These are phyloP conservation scores for Obba rivulosa DNA, from an alignment of 768 basidiomycete genomes.

Conservation along the genomic window DNA sequence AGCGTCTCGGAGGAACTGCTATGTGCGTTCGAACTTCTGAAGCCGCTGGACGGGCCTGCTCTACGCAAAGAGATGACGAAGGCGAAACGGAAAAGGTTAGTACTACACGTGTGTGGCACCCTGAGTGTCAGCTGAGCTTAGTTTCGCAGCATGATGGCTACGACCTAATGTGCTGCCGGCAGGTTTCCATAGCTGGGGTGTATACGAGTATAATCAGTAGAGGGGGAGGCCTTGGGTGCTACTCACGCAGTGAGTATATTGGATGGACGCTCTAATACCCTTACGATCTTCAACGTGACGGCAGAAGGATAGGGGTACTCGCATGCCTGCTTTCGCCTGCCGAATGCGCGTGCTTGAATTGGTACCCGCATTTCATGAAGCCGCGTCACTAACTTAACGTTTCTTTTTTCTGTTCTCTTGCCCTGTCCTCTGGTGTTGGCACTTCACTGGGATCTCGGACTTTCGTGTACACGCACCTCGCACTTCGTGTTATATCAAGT, in stretches of 20 bases:
- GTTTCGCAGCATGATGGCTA: conserved; percentile 23
- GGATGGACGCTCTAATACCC: not conserved
- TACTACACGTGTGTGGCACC: conserved; percentile 3
- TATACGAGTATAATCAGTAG: conserved; percentile 20
- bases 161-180: conserved; percentile 16
- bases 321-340: too few relatives aligned
- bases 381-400: conserved; percentile 15
- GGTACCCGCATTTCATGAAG: too few relatives aligned
- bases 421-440: conserved; percentile 11
- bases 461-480: conserved; percentile 17
- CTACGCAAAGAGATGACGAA: conserved; percentile 98
- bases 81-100: conserved; percentile 93
- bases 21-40: conserved; percentile 96
- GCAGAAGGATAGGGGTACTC: too few relatives aligned
- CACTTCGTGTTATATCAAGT: conserved; percentile 9
- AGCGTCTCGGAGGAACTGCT: conserved; percentile 96
- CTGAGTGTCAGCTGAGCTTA: not conserved
- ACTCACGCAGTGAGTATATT: too few relatives aligned
- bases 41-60: conserved; percentile 91
- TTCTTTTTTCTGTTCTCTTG: conserved; percentile 11
- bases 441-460: conserved; percentile 21
- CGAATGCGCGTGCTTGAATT: too few relatives aligned
- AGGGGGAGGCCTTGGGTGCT: not conserved
- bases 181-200: conserved; percentile 4
- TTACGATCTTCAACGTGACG: not conserved